Evolutionary conservation across 176 grass and related monocot genomes (phyloP).

Genomic region (Juncus effusus): DNA sequence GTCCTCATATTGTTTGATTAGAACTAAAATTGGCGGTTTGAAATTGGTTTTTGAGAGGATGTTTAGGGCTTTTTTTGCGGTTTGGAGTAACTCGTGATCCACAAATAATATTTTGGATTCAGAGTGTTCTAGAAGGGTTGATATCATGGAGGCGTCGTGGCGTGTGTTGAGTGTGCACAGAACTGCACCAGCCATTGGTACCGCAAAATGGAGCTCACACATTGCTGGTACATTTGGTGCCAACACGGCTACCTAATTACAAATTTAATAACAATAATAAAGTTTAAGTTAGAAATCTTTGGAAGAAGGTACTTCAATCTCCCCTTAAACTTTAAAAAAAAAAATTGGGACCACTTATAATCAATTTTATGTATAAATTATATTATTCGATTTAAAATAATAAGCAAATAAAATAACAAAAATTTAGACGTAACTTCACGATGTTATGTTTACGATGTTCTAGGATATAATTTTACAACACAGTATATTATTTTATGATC

Average conservation of each 20-base stretch:
- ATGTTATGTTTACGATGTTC: too few relatives aligned
- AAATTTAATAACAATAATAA: neutral
- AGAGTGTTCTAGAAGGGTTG: conserved; percentile 60
- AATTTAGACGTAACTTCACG: too few relatives aligned
- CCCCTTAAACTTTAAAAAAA: neutral
- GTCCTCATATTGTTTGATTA: conserved; percentile 40
- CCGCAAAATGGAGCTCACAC: conserved; percentile 75
- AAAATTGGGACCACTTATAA: too few relatives aligned
- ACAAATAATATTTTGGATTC: conserved; percentile 71
- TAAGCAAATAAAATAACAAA: too few relatives aligned
- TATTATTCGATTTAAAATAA: too few relatives aligned
- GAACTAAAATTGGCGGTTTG: conserved; percentile 32
- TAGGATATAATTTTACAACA: too few relatives aligned
- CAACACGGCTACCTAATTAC: conserved; percentile 62
- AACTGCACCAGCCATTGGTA: conserved; percentile 72
- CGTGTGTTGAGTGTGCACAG: conserved; percentile 76
- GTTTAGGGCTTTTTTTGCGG: conserved; percentile 39
- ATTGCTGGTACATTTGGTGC: conserved; percentile 69
- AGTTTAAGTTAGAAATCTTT: neutral
- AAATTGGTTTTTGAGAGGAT: conserved; percentile 36
- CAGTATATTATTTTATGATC: too few relatives aligned
- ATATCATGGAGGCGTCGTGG: conserved; percentile 55
- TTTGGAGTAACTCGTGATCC: conserved; percentile 42
- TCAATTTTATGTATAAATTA: too few relatives aligned
- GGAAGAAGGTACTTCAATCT: neutral